Base-by-base conservation (phyloP, 2,329 filamentous ascomycete species). In the Pseudogymnoascus sp. region DNA sequence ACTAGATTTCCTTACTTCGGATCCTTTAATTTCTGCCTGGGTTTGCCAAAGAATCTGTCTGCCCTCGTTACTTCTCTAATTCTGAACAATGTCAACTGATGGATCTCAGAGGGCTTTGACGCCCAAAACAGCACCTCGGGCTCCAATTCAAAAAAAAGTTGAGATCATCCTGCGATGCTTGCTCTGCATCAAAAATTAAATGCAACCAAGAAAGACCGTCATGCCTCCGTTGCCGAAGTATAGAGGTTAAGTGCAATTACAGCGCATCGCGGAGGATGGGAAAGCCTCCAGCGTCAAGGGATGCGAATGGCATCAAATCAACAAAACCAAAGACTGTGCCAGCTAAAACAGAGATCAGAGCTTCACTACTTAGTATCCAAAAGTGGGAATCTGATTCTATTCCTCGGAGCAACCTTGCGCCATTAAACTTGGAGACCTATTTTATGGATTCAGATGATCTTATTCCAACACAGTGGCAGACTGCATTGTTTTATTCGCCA, bases 61-160 rank as follows among this genome's bases (percentile, higher is more conserved):
- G 9, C 16, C 5, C n/a, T 21, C 8, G 5, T 5, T 28, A 12
- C 9, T 7, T 33, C 33, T 55, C 28, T 35, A 31, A 18, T 21
- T 21, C 49, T 12, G 18, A 55, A 55, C 49, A 55, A 55, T 55
- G 49, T 55, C 49, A 55, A 55, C 49, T 33, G 11, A 55, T 21
- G 28, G 28, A 6, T 21, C 28, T 21, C 49, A 18, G 11, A 11
- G 49, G 5, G 28, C 1, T 6, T 33, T 35, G 28, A 35, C 16
- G 18, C 49, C 49, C n/a, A 21, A 55, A 55, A 55, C 49, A 5
- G 4, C 25, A 5, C 25, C 25, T 2, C 49, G 49, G n/a, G 9
- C 28, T 3, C 49, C 28, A 21, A 33, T 28, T 14, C 49, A 55
- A 55, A 55, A 55, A 55, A 55, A 55, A 55, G 28, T 16, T 55